Base-by-base conservation (phyloP, 192 early-diverging fungal species). In the Funneliformis mosseae region DNA sequence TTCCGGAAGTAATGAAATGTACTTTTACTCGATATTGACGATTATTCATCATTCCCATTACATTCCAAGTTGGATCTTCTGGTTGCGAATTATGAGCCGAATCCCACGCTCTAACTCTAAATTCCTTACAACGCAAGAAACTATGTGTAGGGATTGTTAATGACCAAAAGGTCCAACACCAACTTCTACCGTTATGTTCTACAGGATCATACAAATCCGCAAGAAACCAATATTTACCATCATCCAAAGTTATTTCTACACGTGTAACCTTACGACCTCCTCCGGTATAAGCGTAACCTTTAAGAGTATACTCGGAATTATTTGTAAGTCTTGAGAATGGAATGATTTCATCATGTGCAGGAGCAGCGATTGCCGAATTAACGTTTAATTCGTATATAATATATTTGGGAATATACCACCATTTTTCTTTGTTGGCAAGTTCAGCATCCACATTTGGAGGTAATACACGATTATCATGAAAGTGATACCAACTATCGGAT, bases 401-500 rank as follows among this genome's bases (percentile, higher is more conserved):
- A 80, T 90, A 93, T 42, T 92, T 85, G 7, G 89, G 91, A 9
- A 81, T 82, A 38, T 67, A 81, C 92, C 92, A 94, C 48, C 71
- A 77, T 10, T 80, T 78, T 33, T 85, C 87, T 39, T 85, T 80
- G 55, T 89, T 85, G 8, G 88, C 90, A 70, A 78, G 83, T 8
- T 83, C 88, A 33, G 85, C 81, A 67, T 85, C 85, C 59, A 92
- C 91, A 55, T 88, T 76, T 16, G 95, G 93, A 27, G 95, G 95
- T 43, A 97, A 85, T 38, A 97, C 95, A 79, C 93, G 91, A 85
- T 97, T 96, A 84, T 97, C 96, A 45, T 87, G 87, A 76, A 89
- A 89, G 77, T 97, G 96, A 84, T 95, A 96, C 76, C 86, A 89
- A 81, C 87, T 91, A 27, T 80, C 81, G 14, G 93, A 93, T 78